Conservation (phyloP, 495 filamentous ascomycete genomes). For the Endocarpon pusillum region DNA sequence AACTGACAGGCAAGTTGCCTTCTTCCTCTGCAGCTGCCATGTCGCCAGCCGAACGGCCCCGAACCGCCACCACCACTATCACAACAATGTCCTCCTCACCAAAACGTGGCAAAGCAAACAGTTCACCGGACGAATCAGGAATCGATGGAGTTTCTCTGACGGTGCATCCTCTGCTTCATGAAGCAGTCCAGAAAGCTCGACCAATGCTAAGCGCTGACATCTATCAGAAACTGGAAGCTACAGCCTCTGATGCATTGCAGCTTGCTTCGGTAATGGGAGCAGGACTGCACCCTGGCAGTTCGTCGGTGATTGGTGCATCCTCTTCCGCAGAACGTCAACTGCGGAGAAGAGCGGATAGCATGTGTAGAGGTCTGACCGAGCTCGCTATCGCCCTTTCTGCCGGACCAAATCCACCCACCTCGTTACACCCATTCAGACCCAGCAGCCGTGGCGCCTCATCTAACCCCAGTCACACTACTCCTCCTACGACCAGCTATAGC, state of each 20-base stretch:
- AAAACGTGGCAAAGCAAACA: conserved; percentile 39
- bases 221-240: conserved; percentile 64
- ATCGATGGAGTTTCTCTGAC: conserved; percentile 12
- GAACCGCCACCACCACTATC: conserved; percentile 82
- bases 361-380: conserved; percentile 86
- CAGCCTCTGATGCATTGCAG: conserved; percentile 62
- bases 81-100: conserved; percentile 85
- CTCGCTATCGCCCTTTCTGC: conserved; percentile 75
- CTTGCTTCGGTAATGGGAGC: conserved; percentile 59
- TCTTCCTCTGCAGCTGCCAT: conserved; percentile 63
- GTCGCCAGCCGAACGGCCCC: conserved; percentile 62
- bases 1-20: conserved; percentile 74
- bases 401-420: conserved; percentile 19
- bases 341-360: conserved; percentile 74
- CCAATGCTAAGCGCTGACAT: conserved; percentile 46
- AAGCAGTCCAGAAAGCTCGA: conserved; percentile 64
- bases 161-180: conserved; percentile 63
- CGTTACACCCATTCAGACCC: conserved; percentile 11
- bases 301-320: conserved; percentile 45
- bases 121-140: conserved; percentile 29
- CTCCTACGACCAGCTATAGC: no score
- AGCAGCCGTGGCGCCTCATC: conserved; percentile 16
- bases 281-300: conserved; percentile 40
- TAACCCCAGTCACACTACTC: no score
- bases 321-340: conserved; percentile 59